Conservation (phyloP, 164 flowering plant species). For the Macadamia integrifolia region DNA sequence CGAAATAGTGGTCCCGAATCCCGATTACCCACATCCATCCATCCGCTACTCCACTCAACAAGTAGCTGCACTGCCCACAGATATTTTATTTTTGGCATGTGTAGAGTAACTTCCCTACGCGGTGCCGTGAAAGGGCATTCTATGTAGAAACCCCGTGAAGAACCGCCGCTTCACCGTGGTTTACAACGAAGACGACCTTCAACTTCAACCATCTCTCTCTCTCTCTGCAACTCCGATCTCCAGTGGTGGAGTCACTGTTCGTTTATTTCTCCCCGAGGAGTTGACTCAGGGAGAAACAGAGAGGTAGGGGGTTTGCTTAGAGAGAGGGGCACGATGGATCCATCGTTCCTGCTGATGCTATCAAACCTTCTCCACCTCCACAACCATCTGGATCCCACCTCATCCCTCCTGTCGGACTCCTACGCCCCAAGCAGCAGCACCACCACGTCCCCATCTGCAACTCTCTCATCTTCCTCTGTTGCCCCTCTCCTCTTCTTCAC, state of each 20-base stretch:
- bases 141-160: not conserved
- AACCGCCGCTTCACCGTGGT: not conserved
- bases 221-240: not conserved
- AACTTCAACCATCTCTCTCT: not conserved
- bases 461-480: constrained; percentile 32
- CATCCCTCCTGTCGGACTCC: constrained; percentile 42
- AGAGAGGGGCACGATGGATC: constrained; percentile 44
- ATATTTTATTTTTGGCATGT: too few relatives aligned
- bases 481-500: constrained; percentile 27
- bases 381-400: constrained; percentile 74
- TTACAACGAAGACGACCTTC: not conserved
- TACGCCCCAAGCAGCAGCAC: constrained; percentile 22
- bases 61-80: too few relatives aligned
- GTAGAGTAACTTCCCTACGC: too few relatives aligned
- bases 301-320: not conserved
- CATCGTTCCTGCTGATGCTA: constrained; percentile 68
- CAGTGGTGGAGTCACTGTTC: not conserved
- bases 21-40: too few relatives aligned
- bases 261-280: not conserved
- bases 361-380: constrained; percentile 92
- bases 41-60: too few relatives aligned
- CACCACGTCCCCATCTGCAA: constrained; percentile 21
- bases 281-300: constrained; percentile 11
- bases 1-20: too few relatives aligned
- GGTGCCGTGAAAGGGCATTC: too few relatives aligned